Base-by-base conservation (phyloP, 2,329 filamentous ascomycete species). In the Dothidotthia symphoricarpi region DNA sequence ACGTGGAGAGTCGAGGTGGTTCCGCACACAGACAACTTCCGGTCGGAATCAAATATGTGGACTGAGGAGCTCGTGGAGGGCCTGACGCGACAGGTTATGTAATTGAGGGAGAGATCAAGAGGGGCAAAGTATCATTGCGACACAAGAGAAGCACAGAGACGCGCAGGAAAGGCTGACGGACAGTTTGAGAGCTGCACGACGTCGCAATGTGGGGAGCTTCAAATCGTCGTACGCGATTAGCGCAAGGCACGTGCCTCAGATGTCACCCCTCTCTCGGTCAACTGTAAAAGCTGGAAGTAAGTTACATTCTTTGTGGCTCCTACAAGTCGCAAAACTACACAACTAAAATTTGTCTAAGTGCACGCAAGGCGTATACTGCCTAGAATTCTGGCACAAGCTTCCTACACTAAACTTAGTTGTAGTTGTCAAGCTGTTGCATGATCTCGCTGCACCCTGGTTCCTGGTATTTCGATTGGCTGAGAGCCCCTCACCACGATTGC, bases 201-300 rank as follows among this genome's bases (percentile, higher is more conserved):
- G 49, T 48, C 50, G 49, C 43, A 47, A 33, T 55, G 57, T 59
- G 59, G 55, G 58, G 53, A 62, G 58, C 59, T 58, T 38, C 44
- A 60, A 47, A 61, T 61, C 53, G 28, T 55, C 49, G 48, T 51
- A 12, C 24, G 17, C 32, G 38, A 34, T 34, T 29, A 28, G 34
- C 15, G 34, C 29, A 28, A 25, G 37, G 47, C 55, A 57, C 53
- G 55, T 58, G 55, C 52, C 24, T 13, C 8, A 16, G 16, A 4
- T 13, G 22, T 28, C 16, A 22, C 16, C 10, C 9, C 24, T 24
- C 17, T n/a, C n/a, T n/a, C n/a, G n/a, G n/a, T n/a, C n/a, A n/a
- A n/a, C n/a, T n/a, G n/a, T n/a, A n/a, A n/a, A n/a, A n/a, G n/a
- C n/a, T 22, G 19, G 19, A 22, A 22, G 19, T 22, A 22, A 22